Base-by-base conservation (phyloP, 2,329 filamentous ascomycete species). In the Aureobasidium mangrovei region DNA sequence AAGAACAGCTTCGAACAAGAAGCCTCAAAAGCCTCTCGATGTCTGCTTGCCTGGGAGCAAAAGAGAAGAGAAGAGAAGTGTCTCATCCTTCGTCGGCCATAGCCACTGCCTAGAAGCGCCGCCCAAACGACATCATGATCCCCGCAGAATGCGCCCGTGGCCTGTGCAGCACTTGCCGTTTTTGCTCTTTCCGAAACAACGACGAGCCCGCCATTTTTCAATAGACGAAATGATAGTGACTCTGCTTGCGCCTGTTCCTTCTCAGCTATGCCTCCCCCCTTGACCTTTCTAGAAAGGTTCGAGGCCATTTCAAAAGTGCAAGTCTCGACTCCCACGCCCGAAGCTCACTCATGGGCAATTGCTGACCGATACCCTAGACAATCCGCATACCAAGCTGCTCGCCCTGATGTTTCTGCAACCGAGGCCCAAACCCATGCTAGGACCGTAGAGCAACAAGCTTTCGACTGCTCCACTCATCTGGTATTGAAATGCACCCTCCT, bases 241-340 rank as follows among this genome's bases (percentile, higher is more conserved):
- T 7, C 27, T 35, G 28, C 18, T 9, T 3, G 3, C 24, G n/a
- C 24, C 38, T 35, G 29, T n/a, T 41, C 10, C 35, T 28, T 29
- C 7, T 27, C 38, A 35, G 29, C 39, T 26, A 53, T 53, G 49
- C 40, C 49, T 44, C 39, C 26, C 31, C 36, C 7, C 12, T 32
- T 54, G 32, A 54, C 48, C 40, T 57, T 57, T 18, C 32, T 53
- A 8, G 55, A 57, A 24, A 54, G 55, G 32, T 54, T 57, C 8
- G 51, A 57, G 35, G 28, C 39, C 5, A 54, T 57, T 6, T 53
- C 53, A 5, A 42, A 39, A 51, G 8, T 57, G 55, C 38, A 42
- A 44, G 55, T 45, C 18, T 4, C 39, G 29, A 27, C 4, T 28
- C 6, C 26, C 4, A 36, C 5, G 5, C 38, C 12, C 3, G 28